These are phyloP conservation scores for Monilinia laxa DNA, from an alignment of 2,329 filamentous ascomycete genomes.

Conservation along the genomic window DNA sequence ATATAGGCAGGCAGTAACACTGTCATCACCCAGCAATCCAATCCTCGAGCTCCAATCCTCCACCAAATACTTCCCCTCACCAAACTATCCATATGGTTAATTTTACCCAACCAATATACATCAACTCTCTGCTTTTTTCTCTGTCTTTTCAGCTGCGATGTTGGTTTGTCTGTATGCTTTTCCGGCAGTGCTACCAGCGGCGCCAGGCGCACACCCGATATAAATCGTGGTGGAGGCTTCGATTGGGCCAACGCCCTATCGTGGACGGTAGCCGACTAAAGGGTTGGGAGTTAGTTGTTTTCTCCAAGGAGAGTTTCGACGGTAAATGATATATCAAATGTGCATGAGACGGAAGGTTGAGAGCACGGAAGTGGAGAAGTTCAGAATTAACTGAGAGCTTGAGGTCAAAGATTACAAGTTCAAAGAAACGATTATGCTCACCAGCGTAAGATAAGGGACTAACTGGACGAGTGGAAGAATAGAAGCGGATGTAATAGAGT, in stretches of 20 bases:
- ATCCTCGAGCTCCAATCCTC: not conserved
- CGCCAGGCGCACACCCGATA: not conserved
- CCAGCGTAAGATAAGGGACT: not conserved
- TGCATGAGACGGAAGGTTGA: not conserved
- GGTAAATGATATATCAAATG: not conserved
- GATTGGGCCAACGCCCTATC: not conserved
- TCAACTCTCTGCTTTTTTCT: not conserved
- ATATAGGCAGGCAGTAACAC: too few relatives aligned
- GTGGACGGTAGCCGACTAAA: not conserved
- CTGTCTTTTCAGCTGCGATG: not conserved
- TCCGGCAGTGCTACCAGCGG: not conserved
- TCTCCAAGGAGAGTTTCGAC: not conserved
- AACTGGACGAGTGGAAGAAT: not conserved
- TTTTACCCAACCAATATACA: constrained; percentile 2
- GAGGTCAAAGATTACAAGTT: not conserved
- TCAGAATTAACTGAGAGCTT: not conserved
- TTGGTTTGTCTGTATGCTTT: constrained; percentile 3
- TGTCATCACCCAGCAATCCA: not conserved
- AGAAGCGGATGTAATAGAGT: constrained; percentile 1
- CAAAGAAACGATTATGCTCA: not conserved
- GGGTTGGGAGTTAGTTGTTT: not conserved
- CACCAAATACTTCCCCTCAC: not conserved
- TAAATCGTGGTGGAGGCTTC: constrained; percentile 10
- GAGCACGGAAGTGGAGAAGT: not conserved
- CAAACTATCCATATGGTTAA: constrained; percentile 1